Base-by-base conservation (phyloP, 1,284 basidiomycete species). In the Papiliotrema laurentii region DNA sequence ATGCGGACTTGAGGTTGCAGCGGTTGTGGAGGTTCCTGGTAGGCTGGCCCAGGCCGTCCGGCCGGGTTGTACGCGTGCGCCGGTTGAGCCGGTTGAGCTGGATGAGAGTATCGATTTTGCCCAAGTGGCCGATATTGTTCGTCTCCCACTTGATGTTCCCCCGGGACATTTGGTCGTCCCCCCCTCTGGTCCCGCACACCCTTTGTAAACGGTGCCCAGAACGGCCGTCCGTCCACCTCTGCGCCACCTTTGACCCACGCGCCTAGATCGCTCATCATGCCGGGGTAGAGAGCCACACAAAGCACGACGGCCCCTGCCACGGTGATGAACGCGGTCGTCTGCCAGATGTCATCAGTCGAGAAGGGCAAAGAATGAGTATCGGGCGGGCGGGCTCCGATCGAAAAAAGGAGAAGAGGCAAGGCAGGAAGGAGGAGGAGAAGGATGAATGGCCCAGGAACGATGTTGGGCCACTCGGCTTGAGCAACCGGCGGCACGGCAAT, bases 401-500 rank as follows among this genome's bases (percentile, higher is more conserved):
- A 63, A 48, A 63, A 67, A 3, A 64, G 51, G 1, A 63, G 37
- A 13, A 67, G 51, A 7, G 64, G 64, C 30, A 67, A 53, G 11
- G 54, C 49, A 22, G 65, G 65, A 11, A 67, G 53, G 14, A 61
- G 50, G 11, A 64, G 34, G 16, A 65, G 53, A 13, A 67, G 56
- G 39, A 64, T 57, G 53, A 67, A 62, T 6, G 64, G 60, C 14
- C 61, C 59, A 5, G 64, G 64, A 7, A 61, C 40, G 21, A 66
- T 41, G 14, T 59, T 45, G 10, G 61, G 49, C 6, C 48, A 35
- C 2, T 26, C 19, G 28, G 38, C 38, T 22, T 28, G 28, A 5
- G 44, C 28, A 18, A 34, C 42, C 14, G 43, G 16, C 3, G 51
- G 28, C 10, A 31, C 30, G 28, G 43, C 30, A 13, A 21, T 26